phyloP scores from a whole-genome alignment of 1,284 basidiomycete species.

The Fomitopsis pinicola region DNA sequence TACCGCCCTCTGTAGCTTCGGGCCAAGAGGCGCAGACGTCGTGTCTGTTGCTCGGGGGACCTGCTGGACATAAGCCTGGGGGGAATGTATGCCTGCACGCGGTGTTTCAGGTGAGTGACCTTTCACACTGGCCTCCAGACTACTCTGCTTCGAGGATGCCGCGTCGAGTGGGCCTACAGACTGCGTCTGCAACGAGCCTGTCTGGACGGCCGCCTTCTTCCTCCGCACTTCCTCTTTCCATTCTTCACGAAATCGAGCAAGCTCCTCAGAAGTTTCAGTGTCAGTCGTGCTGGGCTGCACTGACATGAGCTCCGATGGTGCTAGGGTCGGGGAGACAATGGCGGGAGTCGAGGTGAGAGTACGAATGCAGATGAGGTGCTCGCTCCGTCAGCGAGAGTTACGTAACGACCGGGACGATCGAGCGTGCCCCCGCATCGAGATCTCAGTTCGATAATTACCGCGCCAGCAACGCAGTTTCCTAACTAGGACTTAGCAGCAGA shows the following conservation, averaged over 20 bases:
- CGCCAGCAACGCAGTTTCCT: background rate
- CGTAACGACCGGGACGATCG: background rate
- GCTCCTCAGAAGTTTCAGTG: constrained; percentile 39
- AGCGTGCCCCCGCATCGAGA: background rate
- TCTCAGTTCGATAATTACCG: background rate
- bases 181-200: background rate
- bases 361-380: background rate
- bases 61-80: background rate
- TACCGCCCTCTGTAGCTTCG: constrained; percentile 46
- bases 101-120: background rate
- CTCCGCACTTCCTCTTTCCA: constrained; percentile 69
- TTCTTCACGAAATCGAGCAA: constrained; percentile 66
- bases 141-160: background rate
- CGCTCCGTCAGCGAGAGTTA: constrained; percentile 4
- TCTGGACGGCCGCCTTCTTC: constrained; percentile 23
- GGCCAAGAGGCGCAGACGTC: constrained; percentile 23
- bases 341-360: background rate
- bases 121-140: background rate
- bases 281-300: constrained; percentile 22
- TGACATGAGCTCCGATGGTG: constrained; percentile 3
- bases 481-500: background rate
- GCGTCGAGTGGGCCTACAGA: background rate
- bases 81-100: background rate
- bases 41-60: background rate
- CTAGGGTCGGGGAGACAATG: background rate